Conservation (phyloP, 2,329 filamentous ascomycete species). For the Shiraia bambusicola region DNA sequence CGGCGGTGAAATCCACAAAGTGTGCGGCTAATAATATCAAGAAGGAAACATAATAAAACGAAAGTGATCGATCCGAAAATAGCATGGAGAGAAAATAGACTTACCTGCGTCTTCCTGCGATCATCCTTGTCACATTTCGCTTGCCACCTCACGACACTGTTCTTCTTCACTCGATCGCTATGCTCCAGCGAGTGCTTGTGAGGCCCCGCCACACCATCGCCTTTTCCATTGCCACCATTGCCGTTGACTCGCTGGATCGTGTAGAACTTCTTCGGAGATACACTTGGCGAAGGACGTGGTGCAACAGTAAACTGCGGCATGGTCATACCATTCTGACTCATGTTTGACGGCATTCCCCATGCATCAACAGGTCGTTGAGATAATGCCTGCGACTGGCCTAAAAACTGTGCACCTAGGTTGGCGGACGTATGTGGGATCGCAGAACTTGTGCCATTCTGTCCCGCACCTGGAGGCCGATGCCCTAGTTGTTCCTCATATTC, state of each 20-base stretch:
- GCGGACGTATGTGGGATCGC: conserved; percentile 5
- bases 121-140: conserved; percentile 64
- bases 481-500: conserved; percentile 40
- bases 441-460: conserved; percentile 12
- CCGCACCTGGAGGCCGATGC: conserved; percentile 23
- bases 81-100: conserved; percentile 6
- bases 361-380: conserved; percentile 15
- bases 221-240: conserved; percentile 71
- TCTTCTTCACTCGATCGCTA: conserved; percentile 80
- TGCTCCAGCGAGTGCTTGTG: conserved; percentile 73
- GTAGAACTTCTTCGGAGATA: conserved; percentile 50
- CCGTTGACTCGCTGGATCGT: conserved; percentile 78
- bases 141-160: conserved; percentile 68
- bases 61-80: neutral
- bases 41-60: conserved; percentile 1
- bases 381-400: conserved; percentile 18
- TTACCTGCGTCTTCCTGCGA: conserved; percentile 56
- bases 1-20: too few relatives aligned
- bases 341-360: conserved; percentile 31
- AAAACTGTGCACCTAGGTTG: conserved; percentile 19
- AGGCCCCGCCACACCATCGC: conserved; percentile 68
- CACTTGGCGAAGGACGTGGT: conserved; percentile 6
- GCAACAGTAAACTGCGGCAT: conserved; percentile 15
- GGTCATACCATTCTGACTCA: conserved; percentile 15
- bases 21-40: neutral